phyloP scores from a whole-genome alignment of 495 filamentous ascomycete genomes.

The Neurospora sp. region DNA sequence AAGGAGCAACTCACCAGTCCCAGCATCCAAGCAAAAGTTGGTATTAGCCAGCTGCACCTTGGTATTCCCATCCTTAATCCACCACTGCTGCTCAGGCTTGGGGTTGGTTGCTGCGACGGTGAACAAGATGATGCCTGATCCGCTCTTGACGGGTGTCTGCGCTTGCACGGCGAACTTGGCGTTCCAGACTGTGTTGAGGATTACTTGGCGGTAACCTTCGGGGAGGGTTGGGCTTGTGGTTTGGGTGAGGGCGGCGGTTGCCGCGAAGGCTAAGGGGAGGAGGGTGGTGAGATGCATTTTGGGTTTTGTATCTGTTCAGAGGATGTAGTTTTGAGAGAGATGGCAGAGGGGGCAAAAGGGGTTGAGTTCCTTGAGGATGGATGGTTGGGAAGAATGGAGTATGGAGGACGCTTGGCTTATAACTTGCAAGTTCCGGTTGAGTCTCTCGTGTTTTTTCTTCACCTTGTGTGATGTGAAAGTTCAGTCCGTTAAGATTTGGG shows the following conservation, averaged over 20 bases:
- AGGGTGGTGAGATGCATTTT: conserved; percentile 29
- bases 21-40: conserved; percentile 40
- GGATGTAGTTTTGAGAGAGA: not conserved
- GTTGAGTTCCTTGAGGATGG: too few species aligned
- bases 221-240: conserved; percentile 10
- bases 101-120: conserved; percentile 24
- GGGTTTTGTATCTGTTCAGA: not conserved
- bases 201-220: conserved; percentile 36
- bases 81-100: conserved; percentile 42
- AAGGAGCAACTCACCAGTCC: conserved; percentile 10
- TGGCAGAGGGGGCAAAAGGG: too few species aligned
- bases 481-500: not conserved
- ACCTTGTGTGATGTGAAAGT: too few species aligned
- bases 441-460: too few species aligned
- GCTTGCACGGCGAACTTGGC: conserved; percentile 41
- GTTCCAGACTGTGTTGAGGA: conserved; percentile 42
- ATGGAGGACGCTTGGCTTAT: not conserved
- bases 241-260: conserved; percentile 36
- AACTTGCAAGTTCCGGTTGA: too few species aligned
- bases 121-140: conserved; percentile 33
- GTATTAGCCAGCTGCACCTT: conserved; percentile 37
- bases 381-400: not conserved
- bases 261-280: conserved; percentile 32
- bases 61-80: conserved; percentile 29
- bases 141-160: conserved; percentile 23